Base-by-base conservation (phyloP, 1,139 yeast genomes). In the Diutina catenulata region DNA sequence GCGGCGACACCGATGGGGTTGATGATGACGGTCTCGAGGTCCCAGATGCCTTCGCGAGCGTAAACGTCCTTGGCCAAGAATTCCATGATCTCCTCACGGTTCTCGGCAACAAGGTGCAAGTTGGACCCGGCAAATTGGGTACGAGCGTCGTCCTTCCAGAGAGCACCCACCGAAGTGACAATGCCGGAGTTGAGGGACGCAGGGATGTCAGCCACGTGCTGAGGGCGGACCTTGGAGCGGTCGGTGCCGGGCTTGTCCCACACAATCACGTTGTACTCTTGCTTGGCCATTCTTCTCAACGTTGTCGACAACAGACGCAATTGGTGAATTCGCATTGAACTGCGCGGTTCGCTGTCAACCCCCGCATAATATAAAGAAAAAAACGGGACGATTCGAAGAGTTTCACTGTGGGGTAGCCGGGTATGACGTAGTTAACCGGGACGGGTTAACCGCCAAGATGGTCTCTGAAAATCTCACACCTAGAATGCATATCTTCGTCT, bases 1-100 rank as follows among this genome's bases (percentile, higher is more conserved):
- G 21, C 35, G 18, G 35, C 35, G 10, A 31, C 14, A 4, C 35
- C 35, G 11, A 58, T 48, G 6, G 88, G 88, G 49, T 72, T 64
- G 38, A 81, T 72, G 46, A 75, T 52, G 19, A 74, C 79, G 40
- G 66, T 70, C 33, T 76, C 74, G 43, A 81, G 52, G 53, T 83
- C 93, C 94, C 94, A 83, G 42, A 83, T 70, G 0, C 87, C 91
- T 23, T 67, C 63, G 46, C 62, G 64, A 46, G 74, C 72, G 56
- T 77, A 83, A 27, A 76, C 56, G 52, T 83, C 94, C 41, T 61
- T 52, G 50, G 76, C 70, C 51, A 83, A 67, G 42, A 80, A 59
- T 32, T 76, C 82, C 38, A 77, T 47, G 14, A 79, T 75, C 42
- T 78, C 81, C 43, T 78, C 78, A 47, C 67, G 74, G 38, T 74